Evolutionary conservation across 257 asterid genomes (phyloP).

Genomic region (Fraxinus anomala): DNA sequence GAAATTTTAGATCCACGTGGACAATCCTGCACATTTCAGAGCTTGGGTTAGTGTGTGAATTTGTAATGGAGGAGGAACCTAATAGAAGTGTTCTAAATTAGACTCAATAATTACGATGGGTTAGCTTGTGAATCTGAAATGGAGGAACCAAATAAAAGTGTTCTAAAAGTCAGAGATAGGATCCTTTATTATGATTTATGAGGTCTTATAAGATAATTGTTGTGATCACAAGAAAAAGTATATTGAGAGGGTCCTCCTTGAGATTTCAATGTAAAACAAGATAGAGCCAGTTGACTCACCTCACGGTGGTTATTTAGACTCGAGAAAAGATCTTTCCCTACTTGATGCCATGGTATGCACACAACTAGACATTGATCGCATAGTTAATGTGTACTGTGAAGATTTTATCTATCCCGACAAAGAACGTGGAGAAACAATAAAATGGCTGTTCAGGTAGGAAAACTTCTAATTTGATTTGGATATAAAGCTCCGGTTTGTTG

Average conservation of each 20-base stretch:
- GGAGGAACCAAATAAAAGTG: background rate
- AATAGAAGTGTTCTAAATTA: background rate
- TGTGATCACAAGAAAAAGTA: background rate
- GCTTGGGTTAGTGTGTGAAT: background rate
- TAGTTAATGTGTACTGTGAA: background rate
- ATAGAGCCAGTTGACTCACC: background rate
- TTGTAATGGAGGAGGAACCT: background rate
- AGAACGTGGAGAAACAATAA: background rate
- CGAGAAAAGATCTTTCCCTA: background rate
- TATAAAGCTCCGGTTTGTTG: background rate
- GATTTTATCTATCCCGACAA: background rate
- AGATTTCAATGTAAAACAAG: background rate
- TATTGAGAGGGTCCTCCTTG: background rate
- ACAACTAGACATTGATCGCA: background rate
- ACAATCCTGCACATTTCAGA: slow-evolving; percentile 36
- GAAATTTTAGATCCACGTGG: slow-evolving; percentile 56
- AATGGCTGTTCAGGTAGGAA: background rate
- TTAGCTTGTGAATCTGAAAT: background rate
- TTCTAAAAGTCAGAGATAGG: background rate
- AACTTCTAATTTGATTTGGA: background rate
- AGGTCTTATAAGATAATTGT: no score
- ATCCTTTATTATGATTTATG: background rate
- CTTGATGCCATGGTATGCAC: background rate
- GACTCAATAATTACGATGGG: no score
- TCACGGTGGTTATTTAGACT: background rate